These are phyloP conservation scores for Chlamydomonas urium DNA, from an alignment of 139 green algal genomes.

Conservation along the genomic window DNA sequence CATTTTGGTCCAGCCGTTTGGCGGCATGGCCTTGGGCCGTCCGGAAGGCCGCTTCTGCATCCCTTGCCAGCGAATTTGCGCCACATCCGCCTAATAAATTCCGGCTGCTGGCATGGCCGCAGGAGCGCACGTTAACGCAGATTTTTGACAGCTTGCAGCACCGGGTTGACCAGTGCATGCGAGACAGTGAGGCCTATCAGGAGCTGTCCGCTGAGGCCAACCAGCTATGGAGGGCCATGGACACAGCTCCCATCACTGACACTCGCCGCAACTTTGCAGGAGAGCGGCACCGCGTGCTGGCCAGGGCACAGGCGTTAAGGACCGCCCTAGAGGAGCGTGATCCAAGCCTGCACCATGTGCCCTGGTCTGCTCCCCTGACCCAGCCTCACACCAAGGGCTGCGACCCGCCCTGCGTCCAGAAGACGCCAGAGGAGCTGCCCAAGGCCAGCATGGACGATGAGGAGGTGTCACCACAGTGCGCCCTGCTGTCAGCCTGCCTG, in stretches of 20 bases:
- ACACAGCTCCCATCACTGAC: neutral
- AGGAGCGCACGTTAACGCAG: constrained; percentile 10
- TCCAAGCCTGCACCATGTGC: neutral
- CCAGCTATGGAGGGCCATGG: neutral
- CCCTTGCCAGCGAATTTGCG: too few species aligned
- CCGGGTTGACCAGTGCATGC: constrained; percentile 12
- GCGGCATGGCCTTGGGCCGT: neutral
- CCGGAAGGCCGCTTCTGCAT: neutral
- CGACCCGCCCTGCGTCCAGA: neutral
- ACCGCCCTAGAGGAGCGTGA: neutral
- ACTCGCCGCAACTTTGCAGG: neutral
- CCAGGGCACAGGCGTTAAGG: neutral
- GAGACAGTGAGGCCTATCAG: neutral
- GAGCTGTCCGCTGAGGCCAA: neutral
- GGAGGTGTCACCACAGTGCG: constrained; percentile 1
- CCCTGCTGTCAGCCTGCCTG: constrained; percentile 21
- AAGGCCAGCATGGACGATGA: neutral
- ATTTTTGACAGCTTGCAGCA: neutral
- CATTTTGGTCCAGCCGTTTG: neutral
- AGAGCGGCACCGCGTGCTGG: neutral
- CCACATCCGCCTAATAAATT: too few species aligned
- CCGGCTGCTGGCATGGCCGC: neutral
- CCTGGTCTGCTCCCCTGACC: neutral
- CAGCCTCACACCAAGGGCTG: neutral
- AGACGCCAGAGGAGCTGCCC: neutral